These are phyloP conservation scores for Skeletonema tropicum DNA, from an alignment of 108 stramenopile species.

Conservation along the genomic window DNA sequence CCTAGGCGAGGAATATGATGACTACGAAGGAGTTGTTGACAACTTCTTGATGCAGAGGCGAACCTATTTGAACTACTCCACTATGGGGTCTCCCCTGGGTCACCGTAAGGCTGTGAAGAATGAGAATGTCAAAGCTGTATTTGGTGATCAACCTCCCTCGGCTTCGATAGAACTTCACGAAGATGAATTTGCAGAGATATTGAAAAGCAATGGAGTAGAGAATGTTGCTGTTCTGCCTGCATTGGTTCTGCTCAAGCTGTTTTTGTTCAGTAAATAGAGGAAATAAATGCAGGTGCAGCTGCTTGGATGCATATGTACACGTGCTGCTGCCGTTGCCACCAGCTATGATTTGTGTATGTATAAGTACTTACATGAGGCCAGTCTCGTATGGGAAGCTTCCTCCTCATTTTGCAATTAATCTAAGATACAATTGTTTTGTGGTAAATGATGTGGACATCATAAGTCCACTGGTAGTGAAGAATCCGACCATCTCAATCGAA, in stretches of 20 bases:
- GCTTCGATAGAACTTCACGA: constrained; percentile 42
- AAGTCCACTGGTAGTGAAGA: too few species aligned
- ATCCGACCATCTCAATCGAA: too few species aligned
- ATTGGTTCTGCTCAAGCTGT: constrained; percentile 49
- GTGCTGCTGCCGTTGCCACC: too few species aligned
- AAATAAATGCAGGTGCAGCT: neutral
- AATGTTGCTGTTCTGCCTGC: constrained; percentile 45
- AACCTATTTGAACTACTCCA: constrained; percentile 18
- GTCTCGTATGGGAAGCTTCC: too few species aligned
- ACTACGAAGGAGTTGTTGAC: constrained; percentile 63
- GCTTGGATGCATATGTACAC: too few species aligned
- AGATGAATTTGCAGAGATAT: constrained; percentile 48
- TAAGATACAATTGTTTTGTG: too few species aligned
- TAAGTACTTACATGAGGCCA: too few species aligned
- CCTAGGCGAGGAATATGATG: constrained; percentile 26
- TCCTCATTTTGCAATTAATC: too few species aligned
- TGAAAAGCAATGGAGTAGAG: constrained; percentile 36
- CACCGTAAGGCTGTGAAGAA: constrained; percentile 60
- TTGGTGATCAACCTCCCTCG: constrained; percentile 46
- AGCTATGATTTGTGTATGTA: too few species aligned
- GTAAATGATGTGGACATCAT: too few species aligned
- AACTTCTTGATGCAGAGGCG: constrained; percentile 50
- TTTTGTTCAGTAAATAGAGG: constrained; percentile 41
- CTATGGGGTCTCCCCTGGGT: constrained; percentile 61
- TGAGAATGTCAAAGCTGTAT: constrained; percentile 70